These are phyloP conservation scores for Acarospora socialis DNA, from an alignment of 2,329 filamentous ascomycete species.

Conservation along the genomic window DNA sequence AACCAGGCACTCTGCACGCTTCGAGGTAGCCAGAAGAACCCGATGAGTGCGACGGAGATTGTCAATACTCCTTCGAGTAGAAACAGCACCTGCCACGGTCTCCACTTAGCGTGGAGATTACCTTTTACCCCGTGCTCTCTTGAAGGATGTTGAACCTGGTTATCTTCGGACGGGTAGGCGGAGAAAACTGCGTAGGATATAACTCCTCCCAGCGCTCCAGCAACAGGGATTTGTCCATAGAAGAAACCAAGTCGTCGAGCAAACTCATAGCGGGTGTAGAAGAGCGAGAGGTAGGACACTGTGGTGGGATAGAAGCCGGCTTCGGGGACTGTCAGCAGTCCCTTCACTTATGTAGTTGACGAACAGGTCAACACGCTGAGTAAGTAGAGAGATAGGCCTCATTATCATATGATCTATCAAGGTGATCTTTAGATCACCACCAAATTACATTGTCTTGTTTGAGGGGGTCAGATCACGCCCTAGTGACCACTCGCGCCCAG, in stretches of 20 bases:
- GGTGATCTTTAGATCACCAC: conserved; percentile 6
- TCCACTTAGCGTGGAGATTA: too few species aligned
- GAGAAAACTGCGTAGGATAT: conserved; percentile 38
- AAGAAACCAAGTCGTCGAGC: conserved; percentile 40
- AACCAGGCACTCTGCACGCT: conserved; percentile 39
- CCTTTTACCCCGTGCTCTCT: conserved; percentile 13
- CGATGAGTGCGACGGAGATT: conserved; percentile 30
- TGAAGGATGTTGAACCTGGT: conserved; percentile 20
- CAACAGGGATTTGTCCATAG: conserved; percentile 43
- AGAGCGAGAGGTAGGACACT: conserved; percentile 43
- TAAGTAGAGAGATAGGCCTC: too few species aligned
- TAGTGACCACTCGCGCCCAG: too few species aligned
- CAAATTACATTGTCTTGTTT: too few species aligned
- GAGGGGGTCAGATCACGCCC: too few species aligned
- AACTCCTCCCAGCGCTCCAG: conserved; percentile 42
- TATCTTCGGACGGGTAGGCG: conserved; percentile 12
- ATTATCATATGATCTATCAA: conserved; percentile 15
- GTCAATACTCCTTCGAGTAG: conserved; percentile 35
- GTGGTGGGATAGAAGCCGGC: conserved; percentile 46
- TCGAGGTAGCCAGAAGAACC: conserved; percentile 37
- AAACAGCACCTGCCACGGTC: conserved; percentile 38
- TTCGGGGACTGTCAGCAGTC: conserved; percentile 16
- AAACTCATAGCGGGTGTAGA: conserved; percentile 45
- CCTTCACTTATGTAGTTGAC: too few species aligned
- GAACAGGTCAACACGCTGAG: too few species aligned